Percentiles rank a stretch among this genome's conserved stretches.
phyloP scores from a whole-genome alignment of 352 stramenopile genomes.

The Globisporangium recalcitrans region DNA sequence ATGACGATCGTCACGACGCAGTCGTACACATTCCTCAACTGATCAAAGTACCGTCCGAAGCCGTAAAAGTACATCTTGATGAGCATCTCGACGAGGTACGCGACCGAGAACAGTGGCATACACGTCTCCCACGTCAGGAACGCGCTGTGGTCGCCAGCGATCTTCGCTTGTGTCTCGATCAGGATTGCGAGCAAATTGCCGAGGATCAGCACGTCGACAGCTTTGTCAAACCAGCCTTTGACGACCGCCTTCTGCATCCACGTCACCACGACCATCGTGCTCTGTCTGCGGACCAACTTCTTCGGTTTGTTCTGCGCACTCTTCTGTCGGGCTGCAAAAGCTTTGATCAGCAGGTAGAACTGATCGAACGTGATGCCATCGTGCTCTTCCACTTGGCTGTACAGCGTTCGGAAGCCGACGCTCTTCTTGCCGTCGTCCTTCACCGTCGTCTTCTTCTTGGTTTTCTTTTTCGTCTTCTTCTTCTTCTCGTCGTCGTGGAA shows the following conservation, averaged over 20 bases:
- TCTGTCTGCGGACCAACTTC: constrained; percentile 11
- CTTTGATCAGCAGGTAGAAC: constrained; percentile 28
- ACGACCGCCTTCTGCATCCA: constrained; percentile 24
- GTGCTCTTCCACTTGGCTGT: constrained; percentile 13
- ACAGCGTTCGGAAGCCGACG: background rate
- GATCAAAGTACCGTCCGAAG: constrained; percentile 48
- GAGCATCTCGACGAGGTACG: constrained; percentile 79
- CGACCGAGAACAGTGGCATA: constrained; percentile 64
- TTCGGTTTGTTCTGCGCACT: constrained; percentile 15
- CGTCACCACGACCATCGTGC: constrained; percentile 16
- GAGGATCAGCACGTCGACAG: constrained; percentile 35
- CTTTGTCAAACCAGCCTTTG: constrained; percentile 30
- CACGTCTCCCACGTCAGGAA: constrained; percentile 37
- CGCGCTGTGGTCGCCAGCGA: constrained; percentile 19
- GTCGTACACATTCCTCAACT: constrained; percentile 79
- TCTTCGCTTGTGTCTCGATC: constrained; percentile 46
- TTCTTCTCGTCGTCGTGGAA: constrained; percentile 20
- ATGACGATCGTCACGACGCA: constrained; percentile 68
- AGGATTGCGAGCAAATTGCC: constrained; percentile 43
- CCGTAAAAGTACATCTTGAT: constrained; percentile 70
- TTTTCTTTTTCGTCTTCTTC: constrained; percentile 5
- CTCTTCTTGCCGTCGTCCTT: background rate
- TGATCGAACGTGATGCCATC: constrained; percentile 23
- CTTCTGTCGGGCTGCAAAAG: constrained; percentile 23
- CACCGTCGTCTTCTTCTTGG: constrained; percentile 1